phyloP scores from a whole-genome alignment of 2,329 filamentous ascomycete species.

The Sporothrix euskadiensis region DNA sequence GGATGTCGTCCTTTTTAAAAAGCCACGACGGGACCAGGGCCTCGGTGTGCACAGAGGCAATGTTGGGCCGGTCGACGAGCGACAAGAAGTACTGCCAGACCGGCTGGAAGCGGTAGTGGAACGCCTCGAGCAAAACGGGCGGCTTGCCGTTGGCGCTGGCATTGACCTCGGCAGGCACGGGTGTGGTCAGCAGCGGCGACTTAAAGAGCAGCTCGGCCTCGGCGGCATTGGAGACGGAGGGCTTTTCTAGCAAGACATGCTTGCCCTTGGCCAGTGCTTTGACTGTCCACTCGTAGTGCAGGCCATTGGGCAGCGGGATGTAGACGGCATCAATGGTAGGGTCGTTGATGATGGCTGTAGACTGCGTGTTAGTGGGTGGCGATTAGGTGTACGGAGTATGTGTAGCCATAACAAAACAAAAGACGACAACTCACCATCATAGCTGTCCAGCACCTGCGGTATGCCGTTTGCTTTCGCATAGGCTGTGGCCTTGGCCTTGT shows the following conservation, averaged over 20 bases:
- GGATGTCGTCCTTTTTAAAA: slow-evolving; percentile 45
- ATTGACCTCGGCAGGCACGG: slow-evolving; percentile 35
- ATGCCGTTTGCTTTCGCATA: slow-evolving; percentile 56
- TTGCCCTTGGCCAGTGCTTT: slow-evolving; percentile 52
- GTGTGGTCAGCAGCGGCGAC: slow-evolving; percentile 38
- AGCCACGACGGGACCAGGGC: slow-evolving; percentile 39
- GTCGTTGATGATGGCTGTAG: slow-evolving; percentile 36
- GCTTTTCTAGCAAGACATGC: slow-evolving; percentile 59
- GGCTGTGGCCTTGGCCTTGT: slow-evolving; percentile 47
- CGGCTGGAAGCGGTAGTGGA: slow-evolving; percentile 55
- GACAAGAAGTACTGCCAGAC: slow-evolving; percentile 47
- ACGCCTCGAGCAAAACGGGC: slow-evolving; percentile 55
- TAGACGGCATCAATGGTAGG: slow-evolving; percentile 52
- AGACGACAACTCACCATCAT: slow-evolving; percentile 46
- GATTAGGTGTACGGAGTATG: neutral
- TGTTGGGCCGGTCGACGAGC: slow-evolving; percentile 43
- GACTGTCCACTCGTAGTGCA: slow-evolving; percentile 51
- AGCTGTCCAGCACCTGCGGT: slow-evolving; percentile 50
- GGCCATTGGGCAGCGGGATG: slow-evolving; percentile 49
- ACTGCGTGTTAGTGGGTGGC: neutral
- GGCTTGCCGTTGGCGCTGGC: neutral
- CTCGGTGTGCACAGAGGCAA: slow-evolving; percentile 41
- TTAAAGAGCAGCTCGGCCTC: slow-evolving; percentile 51
- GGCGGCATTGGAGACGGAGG: slow-evolving; percentile 47
- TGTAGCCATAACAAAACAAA: neutral